A percentile compares a stretch with the other conserved stretches of the same genome.
phyloP scores from a whole-genome alignment of 2,329 filamentous ascomycete species.

The Penicillium sp. region DNA sequence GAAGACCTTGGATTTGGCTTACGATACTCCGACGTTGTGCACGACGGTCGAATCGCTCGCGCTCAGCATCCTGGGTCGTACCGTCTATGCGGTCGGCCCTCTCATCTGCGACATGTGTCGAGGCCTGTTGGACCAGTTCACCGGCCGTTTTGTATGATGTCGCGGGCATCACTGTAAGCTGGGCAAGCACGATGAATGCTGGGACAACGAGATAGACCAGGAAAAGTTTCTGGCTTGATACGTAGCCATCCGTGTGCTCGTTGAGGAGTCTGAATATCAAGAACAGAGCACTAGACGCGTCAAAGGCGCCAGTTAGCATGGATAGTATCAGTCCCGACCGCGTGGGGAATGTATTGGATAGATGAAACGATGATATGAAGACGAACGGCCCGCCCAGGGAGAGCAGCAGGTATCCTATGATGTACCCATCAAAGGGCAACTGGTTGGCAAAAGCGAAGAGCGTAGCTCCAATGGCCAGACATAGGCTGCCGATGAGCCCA shows the following conservation, averaged over 20 bases:
- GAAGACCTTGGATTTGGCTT: conserved; percentile 66
- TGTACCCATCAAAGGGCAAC: conserved; percentile 68
- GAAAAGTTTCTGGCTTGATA: conserved; percentile 67
- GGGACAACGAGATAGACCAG: conserved; percentile 68
- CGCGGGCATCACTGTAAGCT: conserved; percentile 67
- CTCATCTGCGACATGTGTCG: conserved; percentile 52
- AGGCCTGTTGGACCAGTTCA: conserved; percentile 71
- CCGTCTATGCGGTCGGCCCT: conserved; percentile 54
- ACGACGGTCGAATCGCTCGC: conserved; percentile 52
- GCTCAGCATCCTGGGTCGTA: conserved; percentile 49
- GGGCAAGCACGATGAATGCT: conserved; percentile 58
- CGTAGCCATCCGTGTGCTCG: conserved; percentile 52
- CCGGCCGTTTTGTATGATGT: conserved; percentile 80
- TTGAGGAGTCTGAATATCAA: conserved; percentile 69
- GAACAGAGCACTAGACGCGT: conserved; percentile 75
- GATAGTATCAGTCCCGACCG: conserved; percentile 76
- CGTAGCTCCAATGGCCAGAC: conserved; percentile 65
- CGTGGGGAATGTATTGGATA: conserved; percentile 76
- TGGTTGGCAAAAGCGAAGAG: conserved; percentile 65
- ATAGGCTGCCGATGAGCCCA: conserved; percentile 65
- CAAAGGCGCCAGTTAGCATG: conserved; percentile 74
- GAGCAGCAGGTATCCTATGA: conserved; percentile 69
- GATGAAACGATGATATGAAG: conserved; percentile 77
- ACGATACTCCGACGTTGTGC: conserved; percentile 60
- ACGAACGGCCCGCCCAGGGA: conserved; percentile 75